phyloP scores from a whole-genome alignment of 2,329 filamentous ascomycete species.

The Coniosporium tulheliwenetii region DNA sequence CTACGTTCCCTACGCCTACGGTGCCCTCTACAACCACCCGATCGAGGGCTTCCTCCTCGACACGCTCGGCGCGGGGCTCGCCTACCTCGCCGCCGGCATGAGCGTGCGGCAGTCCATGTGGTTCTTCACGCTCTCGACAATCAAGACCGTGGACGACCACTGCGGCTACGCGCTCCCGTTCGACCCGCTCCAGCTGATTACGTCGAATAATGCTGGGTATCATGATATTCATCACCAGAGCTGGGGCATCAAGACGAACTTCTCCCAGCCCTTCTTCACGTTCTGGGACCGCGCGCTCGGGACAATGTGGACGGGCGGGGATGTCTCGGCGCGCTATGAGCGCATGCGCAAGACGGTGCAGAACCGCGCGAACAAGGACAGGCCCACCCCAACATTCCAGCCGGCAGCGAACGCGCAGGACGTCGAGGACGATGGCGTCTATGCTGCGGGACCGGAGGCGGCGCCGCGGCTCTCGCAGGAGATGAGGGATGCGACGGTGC shows the following conservation, averaged over 20 bases:
- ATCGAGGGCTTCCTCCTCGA: conserved; percentile 89
- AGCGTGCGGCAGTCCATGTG: conserved; percentile 72
- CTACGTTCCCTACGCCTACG: conserved; percentile 95
- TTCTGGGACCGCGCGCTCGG: conserved; percentile 79
- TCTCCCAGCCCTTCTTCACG: conserved; percentile 82
- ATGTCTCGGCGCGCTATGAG: conserved; percentile 43
- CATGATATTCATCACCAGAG: conserved; percentile 98
- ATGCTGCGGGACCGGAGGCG: conserved; percentile 9
- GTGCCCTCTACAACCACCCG: conserved; percentile 92
- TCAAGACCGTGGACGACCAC: conserved; percentile 97
- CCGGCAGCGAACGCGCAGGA: conserved; percentile 1
- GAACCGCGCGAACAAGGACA: conserved; percentile 37
- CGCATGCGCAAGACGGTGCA: conserved; percentile 39
- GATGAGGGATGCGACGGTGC: conserved; percentile 7
- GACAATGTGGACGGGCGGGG: conserved; percentile 67
- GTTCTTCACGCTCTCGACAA: conserved; percentile 77
- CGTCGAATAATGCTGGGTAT: conserved; percentile 89
- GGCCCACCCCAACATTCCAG: conserved; percentile 7
- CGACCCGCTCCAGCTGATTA: conserved; percentile 84
- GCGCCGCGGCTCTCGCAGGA: conserved; percentile 9
- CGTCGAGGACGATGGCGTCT: conserved; percentile 6
- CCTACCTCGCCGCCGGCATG: conserved; percentile 69
- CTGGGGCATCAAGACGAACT: conserved; percentile 97
- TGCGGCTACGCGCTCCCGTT: conserved; percentile 92
- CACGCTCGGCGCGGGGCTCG: conserved; percentile 71